phyloP scores from a whole-genome alignment of 257 asterid species.

The Nicotiana otophora region DNA sequence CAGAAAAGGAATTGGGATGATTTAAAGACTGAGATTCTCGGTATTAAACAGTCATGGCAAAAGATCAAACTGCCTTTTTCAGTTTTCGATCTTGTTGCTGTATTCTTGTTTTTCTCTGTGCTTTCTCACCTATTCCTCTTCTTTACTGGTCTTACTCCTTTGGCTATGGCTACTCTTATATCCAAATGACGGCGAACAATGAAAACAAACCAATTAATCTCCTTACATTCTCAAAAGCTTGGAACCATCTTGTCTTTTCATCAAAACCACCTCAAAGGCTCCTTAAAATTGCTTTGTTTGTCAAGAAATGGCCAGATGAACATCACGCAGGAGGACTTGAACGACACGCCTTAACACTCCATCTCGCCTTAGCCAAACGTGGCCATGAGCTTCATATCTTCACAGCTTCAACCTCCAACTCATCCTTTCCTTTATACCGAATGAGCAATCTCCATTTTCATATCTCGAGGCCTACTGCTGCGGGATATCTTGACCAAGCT shows the following conservation, averaged over 20 bases:
- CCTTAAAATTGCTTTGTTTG: slow-evolving; percentile 61
- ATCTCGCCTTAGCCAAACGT: slow-evolving; percentile 29
- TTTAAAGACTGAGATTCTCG: background rate
- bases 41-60: slow-evolving; percentile 26
- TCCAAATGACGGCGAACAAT: slow-evolving; percentile 1
- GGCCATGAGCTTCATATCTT: slow-evolving; percentile 75
- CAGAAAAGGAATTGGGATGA: background rate
- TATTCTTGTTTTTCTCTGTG: slow-evolving; percentile 29
- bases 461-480: slow-evolving; percentile 51
- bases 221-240: slow-evolving; percentile 38
- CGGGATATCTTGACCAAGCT: slow-evolving; percentile 65
- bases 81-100: slow-evolving; percentile 1
- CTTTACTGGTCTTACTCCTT: slow-evolving; percentile 28
- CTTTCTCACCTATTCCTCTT: slow-evolving; percentile 36
- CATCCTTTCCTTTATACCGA: slow-evolving; percentile 6
- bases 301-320: slow-evolving; percentile 67
- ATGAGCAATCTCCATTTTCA: slow-evolving; percentile 36
- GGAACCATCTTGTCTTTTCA: slow-evolving; percentile 52
- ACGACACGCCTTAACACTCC: slow-evolving; percentile 41
- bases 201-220: slow-evolving; percentile 26
- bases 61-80: slow-evolving; percentile 12
- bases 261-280: slow-evolving; percentile 27
- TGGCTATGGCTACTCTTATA: slow-evolving; percentile 13
- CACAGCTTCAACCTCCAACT: slow-evolving; percentile 35
- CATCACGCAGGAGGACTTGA: slow-evolving; percentile 66